A percentile compares a stretch with the other conserved stretches of the same genome.
Evolutionary conservation across 257 asterid species (phyloP).

Genomic region (Plectranthus barbatus): DNA sequence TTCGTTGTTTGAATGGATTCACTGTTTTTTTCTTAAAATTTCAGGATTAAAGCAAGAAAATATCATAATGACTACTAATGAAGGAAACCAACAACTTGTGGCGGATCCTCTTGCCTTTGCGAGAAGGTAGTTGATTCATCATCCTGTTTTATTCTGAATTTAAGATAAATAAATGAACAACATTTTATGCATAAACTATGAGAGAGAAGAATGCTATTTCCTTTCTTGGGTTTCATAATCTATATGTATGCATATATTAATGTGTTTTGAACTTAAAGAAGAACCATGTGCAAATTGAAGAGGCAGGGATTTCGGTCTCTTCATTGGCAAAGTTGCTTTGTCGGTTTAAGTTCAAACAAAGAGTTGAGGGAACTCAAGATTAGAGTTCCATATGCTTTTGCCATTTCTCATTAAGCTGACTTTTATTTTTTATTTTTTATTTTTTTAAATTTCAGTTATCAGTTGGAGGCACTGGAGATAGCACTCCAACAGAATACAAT

Average conservation of each 20-base stretch:
- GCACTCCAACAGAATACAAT: conserved; percentile 62
- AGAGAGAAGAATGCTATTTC: not conserved
- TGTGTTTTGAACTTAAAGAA: not conserved
- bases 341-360: not conserved
- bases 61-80: conserved; percentile 14
- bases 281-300: not conserved
- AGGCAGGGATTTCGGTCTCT: not conserved
- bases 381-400: not conserved
- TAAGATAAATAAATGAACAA: not conserved
- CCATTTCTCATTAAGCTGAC: not conserved
- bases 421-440: not conserved
- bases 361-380: not conserved
- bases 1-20: not conserved
- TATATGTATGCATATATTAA: not conserved
- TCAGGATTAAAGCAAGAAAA: conserved; percentile 8
- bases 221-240: not conserved
- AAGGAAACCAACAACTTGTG: conserved; percentile 21
- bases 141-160: not conserved
- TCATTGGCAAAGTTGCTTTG: not conserved
- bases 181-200: not conserved
- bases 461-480: conserved; percentile 67
- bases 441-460: conserved; percentile 45
- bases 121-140: conserved; percentile 32
- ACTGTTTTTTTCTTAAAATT: not conserved
- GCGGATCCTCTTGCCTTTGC: conserved; percentile 40